These are phyloP conservation scores for Geum urbanum DNA, from an alignment of 306 rosid genomes.

Conservation along the genomic window DNA sequence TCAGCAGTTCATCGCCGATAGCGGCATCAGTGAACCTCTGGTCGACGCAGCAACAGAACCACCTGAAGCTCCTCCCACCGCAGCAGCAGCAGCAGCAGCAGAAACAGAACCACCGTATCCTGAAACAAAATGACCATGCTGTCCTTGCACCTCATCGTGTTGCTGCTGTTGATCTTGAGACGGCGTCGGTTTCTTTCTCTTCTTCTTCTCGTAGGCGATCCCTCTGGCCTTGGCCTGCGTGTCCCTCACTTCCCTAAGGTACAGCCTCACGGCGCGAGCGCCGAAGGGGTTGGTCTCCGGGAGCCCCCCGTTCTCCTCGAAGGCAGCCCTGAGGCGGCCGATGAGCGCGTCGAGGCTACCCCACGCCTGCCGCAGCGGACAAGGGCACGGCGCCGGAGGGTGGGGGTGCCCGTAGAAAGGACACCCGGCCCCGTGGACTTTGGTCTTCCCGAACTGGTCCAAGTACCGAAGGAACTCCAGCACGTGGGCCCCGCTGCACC, in stretches of 20 bases:
- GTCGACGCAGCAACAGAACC: neutral
- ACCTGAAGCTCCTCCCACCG: neutral
- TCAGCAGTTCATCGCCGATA: constrained; percentile 22
- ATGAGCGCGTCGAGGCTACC: constrained; percentile 86
- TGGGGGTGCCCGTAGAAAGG: constrained; percentile 71
- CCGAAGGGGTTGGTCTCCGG: constrained; percentile 86
- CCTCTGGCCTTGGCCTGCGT: constrained; percentile 83
- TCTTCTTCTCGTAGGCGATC: constrained; percentile 83
- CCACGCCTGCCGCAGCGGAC: constrained; percentile 88
- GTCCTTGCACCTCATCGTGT: constrained; percentile 2
- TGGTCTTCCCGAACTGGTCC: constrained; percentile 82
- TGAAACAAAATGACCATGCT: constrained; percentile 5
- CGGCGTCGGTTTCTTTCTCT: constrained; percentile 40
- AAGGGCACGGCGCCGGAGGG: constrained; percentile 80
- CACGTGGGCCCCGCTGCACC: constrained; percentile 72
- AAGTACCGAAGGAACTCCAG: constrained; percentile 74
- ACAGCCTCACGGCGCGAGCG: constrained; percentile 66
- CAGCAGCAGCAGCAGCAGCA: neutral
- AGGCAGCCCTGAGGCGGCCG: constrained; percentile 86
- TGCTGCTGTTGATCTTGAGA: neutral
- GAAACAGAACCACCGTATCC: neutral
- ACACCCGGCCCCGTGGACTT: constrained; percentile 62
- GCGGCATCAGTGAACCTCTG: constrained; percentile 22
- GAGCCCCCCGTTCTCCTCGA: constrained; percentile 87
- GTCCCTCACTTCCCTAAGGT: constrained; percentile 71